Percentiles rank a stretch among this genome's conserved stretches.
These are phyloP conservation scores for Ceratobasidium sp. DNA, from an alignment of 1,284 basidiomycete species.

Conservation along the genomic window DNA sequence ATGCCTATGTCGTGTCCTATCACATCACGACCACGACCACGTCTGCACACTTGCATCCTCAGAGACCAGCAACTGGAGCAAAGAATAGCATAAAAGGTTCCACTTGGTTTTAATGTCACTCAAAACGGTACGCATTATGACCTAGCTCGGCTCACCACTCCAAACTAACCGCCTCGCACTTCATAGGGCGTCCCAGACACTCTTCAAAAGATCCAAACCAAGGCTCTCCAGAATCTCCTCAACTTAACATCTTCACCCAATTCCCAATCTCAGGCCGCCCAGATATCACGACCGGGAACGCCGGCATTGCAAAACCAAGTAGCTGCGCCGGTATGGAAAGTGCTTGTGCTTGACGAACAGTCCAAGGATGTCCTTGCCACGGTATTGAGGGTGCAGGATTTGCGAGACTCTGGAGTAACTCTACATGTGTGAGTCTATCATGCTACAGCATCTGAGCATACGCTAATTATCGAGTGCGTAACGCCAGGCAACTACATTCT, in stretches of 20 bases:
- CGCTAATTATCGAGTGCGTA: not conserved
- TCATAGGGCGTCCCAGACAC: constrained; percentile 29
- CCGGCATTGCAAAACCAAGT: constrained; percentile 49
- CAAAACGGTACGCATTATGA: constrained; percentile 5
- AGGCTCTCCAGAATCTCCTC: constrained; percentile 32
- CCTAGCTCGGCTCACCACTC: not conserved
- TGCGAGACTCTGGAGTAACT: constrained; percentile 95
- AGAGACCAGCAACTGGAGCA: too few species aligned
- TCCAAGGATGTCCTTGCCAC: constrained; percentile 97
- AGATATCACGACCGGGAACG: constrained; percentile 23
- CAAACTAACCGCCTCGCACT: not conserved
- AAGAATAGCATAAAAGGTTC: not conserved
- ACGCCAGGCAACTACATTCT: constrained; percentile 84
- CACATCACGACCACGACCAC: constrained; percentile 22
- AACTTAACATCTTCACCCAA: constrained; percentile 29
- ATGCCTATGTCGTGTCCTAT: constrained; percentile 28
- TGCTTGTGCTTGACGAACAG: constrained; percentile 91
- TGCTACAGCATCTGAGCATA: not conserved
- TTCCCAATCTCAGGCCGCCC: constrained; percentile 22
- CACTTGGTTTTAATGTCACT: constrained; percentile 2
- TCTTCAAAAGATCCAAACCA: constrained; percentile 37
- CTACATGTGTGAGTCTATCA: constrained; percentile 81
- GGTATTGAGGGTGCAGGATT: constrained; percentile 91
- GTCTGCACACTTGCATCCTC: not conserved
- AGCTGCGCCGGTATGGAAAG: constrained; percentile 94